phyloP scores from a whole-genome alignment of 106 monocot genomes.

The Dactylorhiza incarnata region DNA sequence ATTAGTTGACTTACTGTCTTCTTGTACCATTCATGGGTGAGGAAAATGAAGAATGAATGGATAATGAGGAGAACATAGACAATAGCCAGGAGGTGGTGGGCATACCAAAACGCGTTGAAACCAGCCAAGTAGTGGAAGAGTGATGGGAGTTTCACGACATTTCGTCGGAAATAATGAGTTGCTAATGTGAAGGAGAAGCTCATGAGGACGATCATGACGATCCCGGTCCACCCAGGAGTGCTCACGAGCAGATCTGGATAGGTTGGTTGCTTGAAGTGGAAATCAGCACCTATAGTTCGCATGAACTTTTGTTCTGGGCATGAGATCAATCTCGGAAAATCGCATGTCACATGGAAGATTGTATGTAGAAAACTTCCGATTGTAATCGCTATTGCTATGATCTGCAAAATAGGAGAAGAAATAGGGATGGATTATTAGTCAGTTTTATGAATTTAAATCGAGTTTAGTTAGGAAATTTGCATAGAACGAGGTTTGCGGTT shows the following conservation, averaged over 20 bases:
- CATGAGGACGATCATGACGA: conserved; percentile 80
- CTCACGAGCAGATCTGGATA: conserved; percentile 45
- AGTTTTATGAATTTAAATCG: neutral
- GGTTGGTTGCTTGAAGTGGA: conserved; percentile 73
- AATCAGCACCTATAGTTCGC: conserved; percentile 42
- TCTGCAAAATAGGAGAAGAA: conserved; percentile 1
- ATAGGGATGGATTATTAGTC: neutral
- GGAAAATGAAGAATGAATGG: conserved; percentile 76
- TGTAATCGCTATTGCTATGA: conserved; percentile 54
- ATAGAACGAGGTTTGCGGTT: too few species aligned
- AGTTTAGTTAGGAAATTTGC: neutral
- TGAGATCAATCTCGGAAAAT: conserved; percentile 65
- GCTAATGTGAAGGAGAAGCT: conserved; percentile 79
- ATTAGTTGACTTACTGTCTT: conserved; percentile 54
- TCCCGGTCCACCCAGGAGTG: conserved; percentile 66
- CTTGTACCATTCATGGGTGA: conserved; percentile 81
- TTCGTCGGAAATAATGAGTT: conserved; percentile 77
- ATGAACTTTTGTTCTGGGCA: conserved; percentile 57
- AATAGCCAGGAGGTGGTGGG: conserved; percentile 73
- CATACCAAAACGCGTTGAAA: conserved; percentile 98
- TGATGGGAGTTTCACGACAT: conserved; percentile 75
- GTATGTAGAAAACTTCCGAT: conserved; percentile 49
- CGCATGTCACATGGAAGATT: conserved; percentile 61
- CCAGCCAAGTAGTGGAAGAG: conserved; percentile 75
- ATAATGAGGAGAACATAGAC: conserved; percentile 62